phyloP scores from a whole-genome alignment of 2,329 filamentous ascomycete genomes.

The Hortaea werneckii region DNA sequence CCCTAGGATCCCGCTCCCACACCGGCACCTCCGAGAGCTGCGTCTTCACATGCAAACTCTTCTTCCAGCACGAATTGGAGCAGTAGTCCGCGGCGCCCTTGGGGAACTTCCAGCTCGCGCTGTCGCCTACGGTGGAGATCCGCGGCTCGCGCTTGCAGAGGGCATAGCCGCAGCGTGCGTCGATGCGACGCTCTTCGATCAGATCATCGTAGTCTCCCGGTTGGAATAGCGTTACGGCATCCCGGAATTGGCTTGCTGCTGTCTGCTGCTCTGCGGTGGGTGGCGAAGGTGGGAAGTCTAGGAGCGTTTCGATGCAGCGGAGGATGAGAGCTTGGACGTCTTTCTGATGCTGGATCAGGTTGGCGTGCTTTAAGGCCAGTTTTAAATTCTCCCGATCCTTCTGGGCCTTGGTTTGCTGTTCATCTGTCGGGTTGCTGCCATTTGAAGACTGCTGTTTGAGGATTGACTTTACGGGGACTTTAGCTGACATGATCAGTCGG shows the following conservation, averaged over 20 bases:
- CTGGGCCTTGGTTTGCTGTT: conserved; percentile 26
- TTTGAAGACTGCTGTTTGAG: conserved; percentile 25
- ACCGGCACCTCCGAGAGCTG: conserved; percentile 78
- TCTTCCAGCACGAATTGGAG: conserved; percentile 63
- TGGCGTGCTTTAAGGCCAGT: conserved; percentile 72
- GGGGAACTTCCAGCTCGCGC: conserved; percentile 56
- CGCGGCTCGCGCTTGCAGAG: conserved; percentile 61
- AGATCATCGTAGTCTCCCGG: conserved; percentile 83
- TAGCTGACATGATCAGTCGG: conserved; percentile 19
- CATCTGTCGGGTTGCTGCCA: conserved; percentile 23
- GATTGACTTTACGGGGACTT: conserved; percentile 34
- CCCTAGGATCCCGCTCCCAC: conserved; percentile 59
- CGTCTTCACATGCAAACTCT: conserved; percentile 76
- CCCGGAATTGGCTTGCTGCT: conserved; percentile 50
- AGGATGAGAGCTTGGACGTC: conserved; percentile 66
- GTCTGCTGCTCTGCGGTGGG: conserved; percentile 43
- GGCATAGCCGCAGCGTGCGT: conserved; percentile 70
- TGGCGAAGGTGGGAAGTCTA: conserved; percentile 39
- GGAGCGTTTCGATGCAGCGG: conserved; percentile 59
- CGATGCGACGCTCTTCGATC: conserved; percentile 78
- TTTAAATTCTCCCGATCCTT: conserved; percentile 39
- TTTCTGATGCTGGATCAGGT: conserved; percentile 72
- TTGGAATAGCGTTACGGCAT: conserved; percentile 62
- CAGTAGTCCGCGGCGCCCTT: conserved; percentile 81
- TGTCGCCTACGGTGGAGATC: conserved; percentile 33